Evolutionary conservation across 345 rosid genomes (phyloP).

Genomic region (Crucihimalaya himalaica): DNA sequence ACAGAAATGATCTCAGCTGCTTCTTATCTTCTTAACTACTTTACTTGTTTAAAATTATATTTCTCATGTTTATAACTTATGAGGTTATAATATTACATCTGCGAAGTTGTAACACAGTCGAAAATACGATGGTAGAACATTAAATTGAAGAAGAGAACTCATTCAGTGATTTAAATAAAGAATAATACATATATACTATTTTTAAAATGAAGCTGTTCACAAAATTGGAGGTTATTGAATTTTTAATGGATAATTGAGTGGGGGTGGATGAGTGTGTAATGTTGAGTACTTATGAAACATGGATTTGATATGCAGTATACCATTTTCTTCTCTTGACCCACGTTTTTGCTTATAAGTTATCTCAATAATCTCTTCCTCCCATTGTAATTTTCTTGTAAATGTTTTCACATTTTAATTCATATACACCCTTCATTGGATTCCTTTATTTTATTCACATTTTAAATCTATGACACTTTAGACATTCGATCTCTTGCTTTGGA

Average conservation of each 20-base stretch:
- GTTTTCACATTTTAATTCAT: background rate
- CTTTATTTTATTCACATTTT: background rate
- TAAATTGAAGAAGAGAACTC: background rate
- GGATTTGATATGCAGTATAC: slow-evolving; percentile 37
- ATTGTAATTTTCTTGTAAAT: background rate
- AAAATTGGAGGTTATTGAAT: slow-evolving; percentile 20
- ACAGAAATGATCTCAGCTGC: background rate
- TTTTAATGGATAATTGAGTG: background rate
- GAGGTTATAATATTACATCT: slow-evolving; percentile 6
- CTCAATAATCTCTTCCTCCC: slow-evolving; percentile 1
- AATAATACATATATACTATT: slow-evolving; percentile 7
- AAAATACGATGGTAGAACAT: background rate
- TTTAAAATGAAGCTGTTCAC: slow-evolving; percentile 20
- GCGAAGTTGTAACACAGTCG: slow-evolving; percentile 23
- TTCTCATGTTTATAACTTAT: background rate
- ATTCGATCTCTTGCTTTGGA: slow-evolving; percentile 9
- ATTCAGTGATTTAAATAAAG: background rate
- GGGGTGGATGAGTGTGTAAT: slow-evolving; percentile 36
- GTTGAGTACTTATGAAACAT: slow-evolving; percentile 42
- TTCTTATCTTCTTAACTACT: background rate
- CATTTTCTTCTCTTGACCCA: slow-evolving; percentile 15
- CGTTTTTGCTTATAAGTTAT: slow-evolving; percentile 18
- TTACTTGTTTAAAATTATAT: slow-evolving; percentile 9
- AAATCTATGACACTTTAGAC: background rate
- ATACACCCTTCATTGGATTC: slow-evolving; percentile 24